Base-by-base conservation (phyloP, 192 early-diverging fungal species). In the Pilaira anomala region DNA sequence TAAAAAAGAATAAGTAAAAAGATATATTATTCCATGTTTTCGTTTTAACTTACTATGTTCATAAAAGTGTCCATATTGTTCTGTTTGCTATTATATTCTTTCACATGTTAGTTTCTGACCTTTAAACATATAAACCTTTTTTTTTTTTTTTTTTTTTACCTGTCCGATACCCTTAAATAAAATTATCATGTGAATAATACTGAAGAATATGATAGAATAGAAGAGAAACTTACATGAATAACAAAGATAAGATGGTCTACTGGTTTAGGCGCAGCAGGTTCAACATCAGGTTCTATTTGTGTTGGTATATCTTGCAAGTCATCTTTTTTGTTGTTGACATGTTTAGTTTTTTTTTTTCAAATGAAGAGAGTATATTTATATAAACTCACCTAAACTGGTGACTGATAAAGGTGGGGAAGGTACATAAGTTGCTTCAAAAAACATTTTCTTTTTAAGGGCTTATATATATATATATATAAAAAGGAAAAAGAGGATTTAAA, bases 1-100 rank as follows among this genome's bases (percentile, higher is more conserved):
- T 75, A 58, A 29, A 41, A 16, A 50, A 28, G 12, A 5, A 26
- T 42, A 49, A 13, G 21, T 22, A 14, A 46, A 7, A 19, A 21
- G 14, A 60, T 48, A 19, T 6, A 54, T 33, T 18, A 1, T 21
- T 13, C 3, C 9, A 41, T 54, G 2, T 5, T 28, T 8, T 21
- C 8, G 11, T 19, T 3, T 18, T 7, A 11, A 59, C 69, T 55
- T 63, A 76, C 74, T 68, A 39, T 76, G 68, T 44, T 76, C 69
- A 60, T 67, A 70, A 54, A 76, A 76, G 14, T 71, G 68, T 2
- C 74, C 74, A 65, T 76, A 76, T 25, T 76, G 69, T 42, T 76
- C 74, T 4, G 74, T 76, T 71, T 76, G 74, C 61, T 71, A 60
- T 48, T 14, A 25, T n/a, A 3, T 44, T 36, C 0, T 21, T 50